Evolutionary conservation across 2,329 filamentous ascomycete genomes (phyloP).

Genomic region (Penicillium sp.): DNA sequence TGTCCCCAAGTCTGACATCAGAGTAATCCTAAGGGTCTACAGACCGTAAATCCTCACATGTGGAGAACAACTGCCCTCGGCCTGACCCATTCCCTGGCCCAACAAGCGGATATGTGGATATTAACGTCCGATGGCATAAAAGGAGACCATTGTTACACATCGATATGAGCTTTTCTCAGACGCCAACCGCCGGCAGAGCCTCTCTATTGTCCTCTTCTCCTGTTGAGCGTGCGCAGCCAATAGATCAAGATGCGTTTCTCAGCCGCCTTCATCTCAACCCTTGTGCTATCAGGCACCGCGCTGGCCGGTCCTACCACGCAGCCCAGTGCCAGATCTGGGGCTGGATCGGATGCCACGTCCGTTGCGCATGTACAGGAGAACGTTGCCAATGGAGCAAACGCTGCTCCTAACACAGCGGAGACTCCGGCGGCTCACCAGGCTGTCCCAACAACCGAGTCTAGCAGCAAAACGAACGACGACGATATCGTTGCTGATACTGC

Average conservation of each 20-base stretch:
- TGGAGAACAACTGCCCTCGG: constrained; percentile 13
- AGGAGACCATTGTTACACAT: background rate
- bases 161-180: background rate
- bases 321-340: background rate
- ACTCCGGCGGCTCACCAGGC: background rate
- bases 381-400: background rate
- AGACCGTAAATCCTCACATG: constrained; percentile 9
- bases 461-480: background rate
- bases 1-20: constrained; percentile 9
- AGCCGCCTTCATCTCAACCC: constrained; percentile 11
- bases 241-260: constrained; percentile 17
- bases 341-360: background rate
- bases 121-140: constrained; percentile 4
- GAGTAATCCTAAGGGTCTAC: background rate
- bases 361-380: constrained; percentile 5
- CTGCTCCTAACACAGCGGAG: background rate
- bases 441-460: background rate
- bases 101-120: background rate
- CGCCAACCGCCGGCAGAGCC: background rate
- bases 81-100: background rate
- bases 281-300: constrained; percentile 12
- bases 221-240: background rate
- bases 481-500: background rate
- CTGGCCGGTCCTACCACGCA: constrained; percentile 7
- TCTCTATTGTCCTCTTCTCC: background rate